Evolutionary conservation across 2,329 filamentous ascomycete genomes (phyloP).

Genomic region (Alternaria incomplexa): DNA sequence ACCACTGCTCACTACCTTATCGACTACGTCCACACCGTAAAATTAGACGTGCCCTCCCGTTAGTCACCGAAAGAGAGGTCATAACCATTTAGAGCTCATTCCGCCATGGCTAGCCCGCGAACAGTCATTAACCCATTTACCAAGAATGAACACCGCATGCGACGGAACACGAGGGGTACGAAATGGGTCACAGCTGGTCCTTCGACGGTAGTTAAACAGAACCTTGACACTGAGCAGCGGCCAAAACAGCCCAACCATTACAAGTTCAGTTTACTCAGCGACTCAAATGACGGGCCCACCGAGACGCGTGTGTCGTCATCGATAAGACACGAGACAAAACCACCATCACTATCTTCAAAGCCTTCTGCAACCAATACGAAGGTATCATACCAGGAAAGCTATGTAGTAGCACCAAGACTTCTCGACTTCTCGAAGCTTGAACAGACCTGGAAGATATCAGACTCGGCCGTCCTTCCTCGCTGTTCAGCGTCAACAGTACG

Average conservation of each 20-base stretch:
- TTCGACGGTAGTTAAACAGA: neutral
- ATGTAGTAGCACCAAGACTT: neutral
- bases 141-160: slow-evolving; percentile 6
- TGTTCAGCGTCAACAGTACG: neutral
- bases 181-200: slow-evolving; percentile 2
- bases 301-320: neutral
- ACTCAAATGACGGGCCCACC: neutral
- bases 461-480: neutral
- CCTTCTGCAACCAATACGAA: neutral
- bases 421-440: neutral
- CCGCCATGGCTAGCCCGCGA: slow-evolving; percentile 1
- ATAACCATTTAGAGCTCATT: neutral
- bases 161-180: slow-evolving; percentile 5
- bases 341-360: neutral
- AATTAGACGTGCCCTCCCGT: neutral
- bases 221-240: neutral
- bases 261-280: neutral
- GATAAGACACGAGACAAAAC: neutral
- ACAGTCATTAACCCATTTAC: slow-evolving; percentile 10
- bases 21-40: neutral
- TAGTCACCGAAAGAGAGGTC: neutral
- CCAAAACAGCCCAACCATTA: neutral
- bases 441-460: neutral
- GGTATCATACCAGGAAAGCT: neutral
- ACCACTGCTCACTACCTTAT: neutral